Evolutionary conservation across 2,329 filamentous ascomycete species (phyloP), one percentile per base, ranked within the genome.

Genomic region (Aspergillus tubingensis): DNA sequence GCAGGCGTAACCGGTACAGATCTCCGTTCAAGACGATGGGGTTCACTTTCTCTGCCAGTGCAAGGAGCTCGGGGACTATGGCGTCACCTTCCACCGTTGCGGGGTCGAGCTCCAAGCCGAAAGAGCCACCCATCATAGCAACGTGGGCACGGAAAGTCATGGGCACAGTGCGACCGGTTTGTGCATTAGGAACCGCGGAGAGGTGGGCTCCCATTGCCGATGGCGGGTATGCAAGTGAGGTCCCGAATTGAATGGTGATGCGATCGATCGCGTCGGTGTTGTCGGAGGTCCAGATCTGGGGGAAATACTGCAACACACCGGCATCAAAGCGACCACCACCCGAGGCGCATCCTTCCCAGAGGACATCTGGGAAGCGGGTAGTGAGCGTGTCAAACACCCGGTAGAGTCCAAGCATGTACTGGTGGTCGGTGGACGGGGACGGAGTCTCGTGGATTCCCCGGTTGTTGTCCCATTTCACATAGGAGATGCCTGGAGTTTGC

Each of bases 391-490:
- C 80, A 52, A 88, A 85, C 7, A 89, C 85, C 53, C 76, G 82
- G 70, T 89, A 89, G 55, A 89, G 72, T 3, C 87, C 87, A 0
- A 89, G 76, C 67, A 89, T 88, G 71, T 89, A 88, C 1, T 77
- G 74, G 68, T 89, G 85, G 65, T 82, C 76, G 6, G 80, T 81
- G 0, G 80, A 77, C 0, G 86, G 85, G 0, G 78, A 79, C 0
- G 85, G 75, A 49, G 80, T 80, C 71, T 89, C 86, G 67, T 88
- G 85, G 48, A 88, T 86, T 1, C 82, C 86, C 5, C 87, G 78
- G 73, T 89, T 89, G 72, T 88, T 87, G 64, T 89, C 87, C 87
- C 86, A 89, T 65, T 89, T 89, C 62, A 89, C 81, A 62, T 89
- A 89, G 8, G 75, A 74, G 50, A 89, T 83, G 23, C 83, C 76